Percentiles rank a stretch among this genome's conserved stretches.
Evolutionary conservation across 164 flowering plant genomes (phyloP).

Genomic region (Piper longum): DNA sequence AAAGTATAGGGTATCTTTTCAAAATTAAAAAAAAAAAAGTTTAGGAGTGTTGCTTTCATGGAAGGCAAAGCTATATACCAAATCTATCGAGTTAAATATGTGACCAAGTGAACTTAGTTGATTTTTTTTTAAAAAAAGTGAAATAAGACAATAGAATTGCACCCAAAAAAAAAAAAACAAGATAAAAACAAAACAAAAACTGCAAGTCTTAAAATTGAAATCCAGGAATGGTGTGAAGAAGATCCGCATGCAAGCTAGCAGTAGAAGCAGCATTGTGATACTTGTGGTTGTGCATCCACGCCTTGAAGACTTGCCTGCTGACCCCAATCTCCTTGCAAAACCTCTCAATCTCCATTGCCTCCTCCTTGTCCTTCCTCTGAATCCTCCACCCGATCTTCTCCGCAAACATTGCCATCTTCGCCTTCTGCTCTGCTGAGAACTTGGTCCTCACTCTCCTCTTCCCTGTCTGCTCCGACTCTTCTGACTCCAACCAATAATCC

Average conservation of each 20-base stretch:
- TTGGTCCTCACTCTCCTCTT: slow-evolving; percentile 15
- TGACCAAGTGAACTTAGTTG: too few relatives aligned
- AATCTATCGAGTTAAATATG: too few relatives aligned
- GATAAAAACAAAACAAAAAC: too few relatives aligned
- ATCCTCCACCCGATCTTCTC: slow-evolving; percentile 19
- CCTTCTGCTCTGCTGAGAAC: slow-evolving; percentile 19
- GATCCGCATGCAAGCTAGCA: not conserved
- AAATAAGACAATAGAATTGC: too few relatives aligned
- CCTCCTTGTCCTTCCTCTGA: slow-evolving; percentile 10
- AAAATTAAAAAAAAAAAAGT: too few relatives aligned
- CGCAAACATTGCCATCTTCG: slow-evolving; percentile 18
- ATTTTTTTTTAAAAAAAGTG: too few relatives aligned
- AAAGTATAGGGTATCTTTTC: too few relatives aligned
- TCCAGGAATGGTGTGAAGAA: too few relatives aligned
- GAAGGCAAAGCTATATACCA: too few relatives aligned
- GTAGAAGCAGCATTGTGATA: slow-evolving; percentile 1
- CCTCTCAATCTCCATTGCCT: slow-evolving; percentile 10
- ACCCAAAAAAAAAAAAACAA: too few relatives aligned
- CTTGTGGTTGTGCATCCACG: slow-evolving; percentile 26
- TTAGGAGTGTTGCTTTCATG: too few relatives aligned
- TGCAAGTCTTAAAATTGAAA: too few relatives aligned
- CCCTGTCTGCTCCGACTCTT: slow-evolving; percentile 5
- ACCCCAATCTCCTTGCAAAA: slow-evolving; percentile 18
- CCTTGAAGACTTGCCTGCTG: slow-evolving; percentile 18
- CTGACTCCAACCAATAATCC: not conserved